Base-by-base conservation (phyloP, 345 rosid genomes). In the Lepidium sativum region DNA sequence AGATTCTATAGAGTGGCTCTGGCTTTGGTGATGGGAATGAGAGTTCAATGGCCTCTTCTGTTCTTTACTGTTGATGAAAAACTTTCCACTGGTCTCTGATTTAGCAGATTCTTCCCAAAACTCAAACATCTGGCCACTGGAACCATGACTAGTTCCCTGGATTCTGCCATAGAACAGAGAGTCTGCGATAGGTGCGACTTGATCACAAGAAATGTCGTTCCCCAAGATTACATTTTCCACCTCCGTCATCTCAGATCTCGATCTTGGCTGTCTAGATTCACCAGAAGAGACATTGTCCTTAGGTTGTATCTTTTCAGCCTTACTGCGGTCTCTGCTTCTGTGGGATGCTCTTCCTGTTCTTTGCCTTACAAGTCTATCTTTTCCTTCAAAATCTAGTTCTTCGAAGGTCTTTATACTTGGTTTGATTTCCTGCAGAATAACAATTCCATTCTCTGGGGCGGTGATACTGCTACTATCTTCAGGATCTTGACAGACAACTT, bases 181-280 rank as follows among this genome's bases (percentile, higher is more conserved):
- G 60, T 81, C 84, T 3, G 83, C 81, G n/a, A n/a, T n/a, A n/a
- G n/a, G n/a, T n/a, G n/a, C n/a, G 20, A 57, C 78, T 71, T 84
- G 85, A 80, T 92, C 96, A 4, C 82, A 82, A 8, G 74, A 80
- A 75, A 84, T 83, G 35, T 87, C 95, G 73, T 89, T 89, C 73
- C 80, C 69, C 74, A 69, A 59, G 50, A 73, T 66, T 42, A 67
- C 84, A 39, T 55, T 72, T 40, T 69, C 79, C 35, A 53, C 65
- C 42, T 80, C 79, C 2, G 68, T 42, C 40, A 75, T 72, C 79
- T 74, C 75, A 51, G 66, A 73, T 67, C 62, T 75, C 29, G 29
- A 78, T 70, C 72, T 84, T 76, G 47, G 64, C 13, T 23, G 33
- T 73, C 65, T 79, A 17, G 50, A 69, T 48, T 70, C 73, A 60